Conservation (phyloP, 2,329 filamentous ascomycete species). For the Dryadomyces quercivorus region DNA sequence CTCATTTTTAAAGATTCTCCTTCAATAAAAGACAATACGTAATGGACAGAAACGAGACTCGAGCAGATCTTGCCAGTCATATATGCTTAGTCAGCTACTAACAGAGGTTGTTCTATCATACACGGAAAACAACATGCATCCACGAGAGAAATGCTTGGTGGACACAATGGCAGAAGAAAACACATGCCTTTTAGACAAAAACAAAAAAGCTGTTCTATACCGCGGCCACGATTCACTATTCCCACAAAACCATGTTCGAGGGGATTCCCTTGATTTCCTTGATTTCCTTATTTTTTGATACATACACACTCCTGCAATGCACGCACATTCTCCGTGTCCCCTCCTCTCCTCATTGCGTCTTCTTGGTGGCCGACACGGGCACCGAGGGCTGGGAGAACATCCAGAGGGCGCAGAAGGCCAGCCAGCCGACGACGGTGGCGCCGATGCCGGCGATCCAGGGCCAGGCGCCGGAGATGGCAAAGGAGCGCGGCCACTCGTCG, state of each 20-base stretch:
- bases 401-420: conserved; percentile 80
- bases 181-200: not conserved
- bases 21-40: too few relatives aligned
- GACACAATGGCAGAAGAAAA: too few relatives aligned
- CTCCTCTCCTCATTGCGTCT: conserved; percentile 26
- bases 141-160: too few relatives aligned
- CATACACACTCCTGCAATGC: not conserved
- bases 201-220: not conserved
- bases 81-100: too few relatives aligned
- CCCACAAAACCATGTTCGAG: not conserved
- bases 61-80: too few relatives aligned
- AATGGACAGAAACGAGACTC: too few relatives aligned
- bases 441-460: conserved; percentile 86
- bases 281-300: not conserved
- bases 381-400: conserved; percentile 51
- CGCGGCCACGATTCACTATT: not conserved
- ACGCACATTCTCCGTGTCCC: not conserved
- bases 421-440: conserved; percentile 71
- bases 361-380: conserved; percentile 26
- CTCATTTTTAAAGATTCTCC: too few relatives aligned
- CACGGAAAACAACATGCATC: too few relatives aligned
- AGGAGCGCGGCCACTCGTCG: conserved; percentile 90
- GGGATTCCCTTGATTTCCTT: too few relatives aligned
- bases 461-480: conserved; percentile 80
- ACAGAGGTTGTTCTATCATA: too few relatives aligned